Base-by-base conservation (phyloP, 352 stramenopile species). In the Globisporangium nodosum region DNA sequence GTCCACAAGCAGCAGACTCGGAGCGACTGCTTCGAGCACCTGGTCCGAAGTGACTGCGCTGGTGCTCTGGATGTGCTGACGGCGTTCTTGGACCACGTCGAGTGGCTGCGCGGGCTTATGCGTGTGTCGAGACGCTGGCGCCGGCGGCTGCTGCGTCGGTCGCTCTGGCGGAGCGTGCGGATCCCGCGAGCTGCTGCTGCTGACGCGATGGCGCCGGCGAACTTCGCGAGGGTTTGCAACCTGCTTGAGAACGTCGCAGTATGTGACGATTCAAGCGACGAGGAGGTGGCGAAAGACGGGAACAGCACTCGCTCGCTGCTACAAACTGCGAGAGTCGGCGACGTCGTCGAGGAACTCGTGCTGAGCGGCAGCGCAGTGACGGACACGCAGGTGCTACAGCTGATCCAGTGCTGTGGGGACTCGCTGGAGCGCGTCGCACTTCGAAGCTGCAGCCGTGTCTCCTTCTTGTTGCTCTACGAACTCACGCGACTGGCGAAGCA, bases 381-480 rank as follows among this genome's bases (percentile, higher is more conserved):
- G 3, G 66, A 80, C 12, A 61, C 57, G 1, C 60, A 74, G 12
- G 58, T 74, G 4, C 54, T 71, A 13, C 33, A 61, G 12, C 46
- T 77, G 8, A 35, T 74, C 0, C 30, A n/a, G 4, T 40, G 58
- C 21, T 74, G 63, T n/a, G 30, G 42, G 3, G n/a, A 21, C 1
- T 37, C 47, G 0, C 12, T 75, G 4, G 35, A 35, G 16, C 12
- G 27, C 2, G 7, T 80, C 16, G 61, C 43, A 8, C 55, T 80
- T 4, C 63, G 30, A 2, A 45, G 60, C 13, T 77, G 71, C 47
- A 55, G 13, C 3, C 43, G 60, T 21, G 21, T 81, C 15, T 72
- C 66, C 39, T 81, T 77, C 49, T 40, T 76, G 53, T 18, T 67
- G 58, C 43, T 78, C 51, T 76, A 76, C 49, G 56, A 76, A 33